Conservation (phyloP, 192 early-diverging fungal species). For the Coemansia sp. region DNA sequence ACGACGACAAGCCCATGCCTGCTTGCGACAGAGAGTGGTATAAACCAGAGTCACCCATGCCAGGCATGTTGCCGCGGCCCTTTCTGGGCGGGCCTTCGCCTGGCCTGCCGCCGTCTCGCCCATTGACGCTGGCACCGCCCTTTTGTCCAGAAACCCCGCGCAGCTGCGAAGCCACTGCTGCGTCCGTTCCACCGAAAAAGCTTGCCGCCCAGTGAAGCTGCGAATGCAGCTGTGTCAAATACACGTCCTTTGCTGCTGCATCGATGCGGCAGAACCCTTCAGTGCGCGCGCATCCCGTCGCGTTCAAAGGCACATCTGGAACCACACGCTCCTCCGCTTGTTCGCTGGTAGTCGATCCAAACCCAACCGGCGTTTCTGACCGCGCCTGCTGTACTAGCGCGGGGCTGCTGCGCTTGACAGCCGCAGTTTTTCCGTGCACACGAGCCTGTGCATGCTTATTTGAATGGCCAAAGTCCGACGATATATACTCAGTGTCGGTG, state of each 20-base stretch:
- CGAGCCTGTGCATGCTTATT: constrained; percentile 8
- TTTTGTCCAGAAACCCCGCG: constrained; percentile 33
- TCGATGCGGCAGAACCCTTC: constrained; percentile 76
- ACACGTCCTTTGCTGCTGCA: constrained; percentile 63
- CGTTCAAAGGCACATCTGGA: constrained; percentile 50
- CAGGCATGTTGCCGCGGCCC: constrained; percentile 11
- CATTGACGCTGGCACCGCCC: not conserved
- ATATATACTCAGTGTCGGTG: not conserved
- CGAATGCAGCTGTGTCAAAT: constrained; percentile 58
- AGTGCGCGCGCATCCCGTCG: constrained; percentile 79
- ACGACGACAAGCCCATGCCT: constrained; percentile 55
- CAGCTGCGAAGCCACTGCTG: constrained; percentile 49
- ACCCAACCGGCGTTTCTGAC: constrained; percentile 23
- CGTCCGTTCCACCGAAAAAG: constrained; percentile 52
- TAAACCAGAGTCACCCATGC: constrained; percentile 27
- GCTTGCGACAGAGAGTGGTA: constrained; percentile 45
- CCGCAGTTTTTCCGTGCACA: not conserved
- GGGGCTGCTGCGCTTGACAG: constrained; percentile 24
- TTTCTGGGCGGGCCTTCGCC: constrained; percentile 10
- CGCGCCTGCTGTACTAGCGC: constrained; percentile 14
- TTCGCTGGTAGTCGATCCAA: not conserved
- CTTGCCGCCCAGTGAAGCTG: constrained; percentile 54
- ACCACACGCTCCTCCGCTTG: not conserved
- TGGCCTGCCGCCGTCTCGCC: constrained; percentile 1
- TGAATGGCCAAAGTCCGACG: not conserved